Percentiles rank a stretch among this genome's conserved stretches.
These are phyloP conservation scores for Nicotiana knightiana DNA, from an alignment of 257 asterid species.

Conservation along the genomic window DNA sequence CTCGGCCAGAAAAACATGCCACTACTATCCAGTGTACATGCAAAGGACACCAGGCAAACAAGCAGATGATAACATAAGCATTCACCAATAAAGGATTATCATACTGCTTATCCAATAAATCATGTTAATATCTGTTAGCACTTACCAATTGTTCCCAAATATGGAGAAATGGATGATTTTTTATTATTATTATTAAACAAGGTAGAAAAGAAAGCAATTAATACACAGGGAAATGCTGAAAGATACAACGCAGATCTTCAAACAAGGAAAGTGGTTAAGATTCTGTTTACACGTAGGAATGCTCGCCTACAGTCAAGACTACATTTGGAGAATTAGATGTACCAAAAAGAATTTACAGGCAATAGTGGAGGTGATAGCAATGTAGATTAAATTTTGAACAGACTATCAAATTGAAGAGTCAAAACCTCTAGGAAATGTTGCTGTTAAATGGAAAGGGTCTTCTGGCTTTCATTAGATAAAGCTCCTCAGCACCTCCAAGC, in stretches of 20 bases:
- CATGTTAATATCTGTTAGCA: background rate
- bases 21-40: background rate
- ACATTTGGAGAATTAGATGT: background rate
- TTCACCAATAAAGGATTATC: background rate
- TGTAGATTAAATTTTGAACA: background rate
- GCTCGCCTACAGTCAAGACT: constrained; percentile 8
- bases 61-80: background rate
- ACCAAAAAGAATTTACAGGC: background rate
- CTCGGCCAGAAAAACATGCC: background rate
- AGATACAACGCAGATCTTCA: background rate
- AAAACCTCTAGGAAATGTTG: constrained; percentile 13
- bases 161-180: background rate
- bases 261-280: background rate
- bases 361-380: background rate
- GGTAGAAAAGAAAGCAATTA: background rate
- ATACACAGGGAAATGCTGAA: background rate
- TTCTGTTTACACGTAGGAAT: background rate
- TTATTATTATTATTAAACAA: too few relatives aligned
- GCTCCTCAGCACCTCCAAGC: constrained; percentile 45
- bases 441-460: background rate
- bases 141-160: background rate
- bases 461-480: constrained; percentile 13
- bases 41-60: background rate
- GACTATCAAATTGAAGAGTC: constrained; percentile 19
- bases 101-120: background rate